A percentile compares a stretch with the other conserved stretches of the same genome.
Evolutionary conservation across 768 basidiomycete genomes (phyloP).

Genomic region (Macrolepiota dolichaula): DNA sequence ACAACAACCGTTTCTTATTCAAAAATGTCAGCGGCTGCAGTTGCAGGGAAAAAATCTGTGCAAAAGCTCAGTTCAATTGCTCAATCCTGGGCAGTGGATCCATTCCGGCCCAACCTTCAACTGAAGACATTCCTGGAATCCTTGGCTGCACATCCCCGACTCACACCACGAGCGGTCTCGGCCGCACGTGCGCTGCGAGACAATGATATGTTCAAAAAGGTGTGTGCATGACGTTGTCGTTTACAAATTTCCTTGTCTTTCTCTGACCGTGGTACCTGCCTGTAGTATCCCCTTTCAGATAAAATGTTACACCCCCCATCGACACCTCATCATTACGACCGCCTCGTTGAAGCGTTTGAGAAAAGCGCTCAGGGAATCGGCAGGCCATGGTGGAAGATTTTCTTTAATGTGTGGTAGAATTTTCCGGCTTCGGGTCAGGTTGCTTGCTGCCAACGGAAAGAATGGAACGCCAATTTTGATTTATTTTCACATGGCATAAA

Average conservation of each 20-base stretch:
- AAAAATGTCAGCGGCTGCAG: slow-evolving; percentile 18
- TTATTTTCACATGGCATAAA: background rate
- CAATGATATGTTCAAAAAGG: slow-evolving; percentile 58
- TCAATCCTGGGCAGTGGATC: slow-evolving; percentile 64
- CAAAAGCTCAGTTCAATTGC: slow-evolving; percentile 55
- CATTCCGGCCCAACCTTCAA: slow-evolving; percentile 76
- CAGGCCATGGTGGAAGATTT: slow-evolving; percentile 82
- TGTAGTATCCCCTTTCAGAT: slow-evolving; percentile 64
- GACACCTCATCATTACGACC: slow-evolving; percentile 68
- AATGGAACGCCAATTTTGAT: no score
- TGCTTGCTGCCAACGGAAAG: background rate
- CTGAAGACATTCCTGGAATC: slow-evolving; percentile 62
- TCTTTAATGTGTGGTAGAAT: slow-evolving; percentile 69
- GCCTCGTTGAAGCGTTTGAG: slow-evolving; percentile 69
- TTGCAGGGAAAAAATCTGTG: slow-evolving; percentile 32
- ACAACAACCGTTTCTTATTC: background rate
- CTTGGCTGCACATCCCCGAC: slow-evolving; percentile 63
- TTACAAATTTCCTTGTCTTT: background rate
- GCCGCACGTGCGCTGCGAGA: slow-evolving; percentile 54
- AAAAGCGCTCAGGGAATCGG: slow-evolving; percentile 75
- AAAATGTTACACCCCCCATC: slow-evolving; percentile 68
- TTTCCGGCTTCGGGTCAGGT: background rate
- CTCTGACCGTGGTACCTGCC: background rate
- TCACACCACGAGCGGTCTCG: slow-evolving; percentile 58
- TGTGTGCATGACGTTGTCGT: slow-evolving; percentile 32